These are phyloP conservation scores for Orbilia ellipsospora DNA, from an alignment of 2,329 filamentous ascomycete genomes.

Conservation along the genomic window DNA sequence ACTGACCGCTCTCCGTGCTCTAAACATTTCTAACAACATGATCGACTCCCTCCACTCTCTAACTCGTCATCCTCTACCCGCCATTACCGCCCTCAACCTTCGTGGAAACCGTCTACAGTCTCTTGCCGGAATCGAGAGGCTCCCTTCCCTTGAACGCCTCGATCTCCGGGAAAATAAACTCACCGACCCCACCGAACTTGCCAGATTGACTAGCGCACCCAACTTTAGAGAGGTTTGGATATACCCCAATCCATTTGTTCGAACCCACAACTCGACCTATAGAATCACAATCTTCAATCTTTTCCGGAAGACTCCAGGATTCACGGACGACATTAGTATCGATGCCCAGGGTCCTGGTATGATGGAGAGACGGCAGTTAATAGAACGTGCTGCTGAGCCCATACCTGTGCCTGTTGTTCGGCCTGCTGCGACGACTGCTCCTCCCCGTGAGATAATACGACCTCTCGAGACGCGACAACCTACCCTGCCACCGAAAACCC, in stretches of 20 bases:
- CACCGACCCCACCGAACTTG: constrained; percentile 89
- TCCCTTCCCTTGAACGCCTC: constrained; percentile 87
- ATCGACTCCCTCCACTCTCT: constrained; percentile 93
- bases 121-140: constrained; percentile 86
- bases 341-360: constrained; percentile 86
- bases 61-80: constrained; percentile 84
- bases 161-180: constrained; percentile 91
- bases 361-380: constrained; percentile 82
- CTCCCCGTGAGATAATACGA: constrained; percentile 48
- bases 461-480: constrained; percentile 60
- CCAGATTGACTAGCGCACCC: constrained; percentile 87
- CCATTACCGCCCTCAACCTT: constrained; percentile 91
- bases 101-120: constrained; percentile 87
- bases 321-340: constrained; percentile 88
- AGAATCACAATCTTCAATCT: constrained; percentile 94
- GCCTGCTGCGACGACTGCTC: constrained; percentile 62
- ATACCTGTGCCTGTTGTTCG: constrained; percentile 82
- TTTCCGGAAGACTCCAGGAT: constrained; percentile 89
- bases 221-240: constrained; percentile 94
- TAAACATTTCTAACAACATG: constrained; percentile 98
- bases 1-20: constrained; percentile 84
- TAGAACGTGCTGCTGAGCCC: constrained; percentile 81
- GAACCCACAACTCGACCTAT: constrained; percentile 80
- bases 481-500: constrained; percentile 57
- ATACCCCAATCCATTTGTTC: constrained; percentile 88